phyloP scores from a whole-genome alignment of 352 stramenopile genomes.

The Blastocystis sp. region DNA sequence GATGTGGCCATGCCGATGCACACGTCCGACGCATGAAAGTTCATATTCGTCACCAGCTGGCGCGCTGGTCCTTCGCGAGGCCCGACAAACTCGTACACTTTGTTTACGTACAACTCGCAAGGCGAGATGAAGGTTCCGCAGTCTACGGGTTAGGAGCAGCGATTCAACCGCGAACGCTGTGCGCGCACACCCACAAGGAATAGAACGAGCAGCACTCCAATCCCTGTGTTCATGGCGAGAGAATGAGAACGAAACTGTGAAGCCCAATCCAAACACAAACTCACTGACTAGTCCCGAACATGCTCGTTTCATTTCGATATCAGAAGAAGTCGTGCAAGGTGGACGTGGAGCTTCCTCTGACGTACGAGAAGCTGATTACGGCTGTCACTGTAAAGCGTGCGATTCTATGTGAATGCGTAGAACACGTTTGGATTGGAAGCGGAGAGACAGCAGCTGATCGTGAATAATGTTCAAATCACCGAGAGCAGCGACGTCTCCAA shows the following conservation, averaged over 20 bases:
- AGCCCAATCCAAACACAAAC: neutral
- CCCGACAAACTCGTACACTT: conserved; percentile 65
- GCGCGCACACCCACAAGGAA: neutral
- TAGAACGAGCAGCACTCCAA: neutral
- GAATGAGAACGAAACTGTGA: neutral
- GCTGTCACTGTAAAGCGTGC: neutral
- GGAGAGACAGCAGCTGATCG: conserved; percentile 27
- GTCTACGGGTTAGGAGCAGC: conserved; percentile 4
- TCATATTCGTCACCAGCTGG: conserved; percentile 65
- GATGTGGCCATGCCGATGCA: conserved; percentile 53
- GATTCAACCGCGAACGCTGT: no score
- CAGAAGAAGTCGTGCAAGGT: conserved; percentile 25
- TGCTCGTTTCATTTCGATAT: conserved; percentile 55
- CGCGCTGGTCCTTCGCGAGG: neutral
- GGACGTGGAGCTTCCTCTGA: conserved; percentile 34
- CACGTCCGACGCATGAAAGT: conserved; percentile 45
- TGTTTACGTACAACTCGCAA: conserved; percentile 40
- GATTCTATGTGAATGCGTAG: conserved; percentile 1
- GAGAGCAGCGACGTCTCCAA: conserved; percentile 3
- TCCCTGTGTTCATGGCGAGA: neutral
- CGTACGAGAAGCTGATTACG: conserved; percentile 30
- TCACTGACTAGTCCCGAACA: neutral
- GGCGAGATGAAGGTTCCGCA: conserved; percentile 64
- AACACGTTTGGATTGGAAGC: conserved; percentile 15
- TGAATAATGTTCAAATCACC: conserved; percentile 45